These are phyloP conservation scores for Phaffia tasmanica DNA, from an alignment of 768 basidiomycete genomes.

Conservation along the genomic window DNA sequence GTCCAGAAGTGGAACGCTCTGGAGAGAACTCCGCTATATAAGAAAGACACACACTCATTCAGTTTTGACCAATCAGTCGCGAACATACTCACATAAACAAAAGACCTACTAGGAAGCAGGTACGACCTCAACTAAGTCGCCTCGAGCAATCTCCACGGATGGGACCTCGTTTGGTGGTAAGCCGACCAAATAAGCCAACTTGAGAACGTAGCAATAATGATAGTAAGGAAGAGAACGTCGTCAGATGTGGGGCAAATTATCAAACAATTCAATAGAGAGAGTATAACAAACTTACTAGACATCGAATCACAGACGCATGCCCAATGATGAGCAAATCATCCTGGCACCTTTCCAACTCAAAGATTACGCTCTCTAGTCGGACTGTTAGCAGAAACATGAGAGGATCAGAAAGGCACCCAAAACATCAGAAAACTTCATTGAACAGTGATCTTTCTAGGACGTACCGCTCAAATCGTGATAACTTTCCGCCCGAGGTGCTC, in stretches of 20 bases:
- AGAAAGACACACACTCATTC: constrained; percentile 54
- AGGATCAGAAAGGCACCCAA: constrained; percentile 16
- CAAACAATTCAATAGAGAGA: not conserved
- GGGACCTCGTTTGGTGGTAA: constrained; percentile 92
- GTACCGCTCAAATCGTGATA: constrained; percentile 67
- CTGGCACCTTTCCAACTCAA: constrained; percentile 86
- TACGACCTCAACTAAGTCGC: constrained; percentile 73
- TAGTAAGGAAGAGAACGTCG: not conserved
- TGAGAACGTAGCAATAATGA: not conserved
- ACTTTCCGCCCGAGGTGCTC: constrained; percentile 58
- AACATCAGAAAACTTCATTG: not conserved
- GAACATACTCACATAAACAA: too few relatives aligned
- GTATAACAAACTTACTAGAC: constrained; percentile 44
- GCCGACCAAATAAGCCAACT: constrained; percentile 58
- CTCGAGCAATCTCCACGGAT: constrained; percentile 90
- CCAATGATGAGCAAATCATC: constrained; percentile 94
- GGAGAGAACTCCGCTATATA: constrained; percentile 57
- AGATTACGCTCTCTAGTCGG: constrained; percentile 79
- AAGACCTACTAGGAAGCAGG: constrained; percentile 34
- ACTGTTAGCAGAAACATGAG: constrained; percentile 44
- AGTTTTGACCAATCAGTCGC: too few relatives aligned
- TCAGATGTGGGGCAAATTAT: not conserved
- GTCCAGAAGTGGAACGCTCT: constrained; percentile 51
- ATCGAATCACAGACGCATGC: constrained; percentile 61
- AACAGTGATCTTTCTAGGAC: constrained; percentile 6